Evolutionary conservation across 306 rosid genomes (phyloP), one percentile per base, ranked within the genome.

Genomic region (Sechiopsis laciniata): DNA sequence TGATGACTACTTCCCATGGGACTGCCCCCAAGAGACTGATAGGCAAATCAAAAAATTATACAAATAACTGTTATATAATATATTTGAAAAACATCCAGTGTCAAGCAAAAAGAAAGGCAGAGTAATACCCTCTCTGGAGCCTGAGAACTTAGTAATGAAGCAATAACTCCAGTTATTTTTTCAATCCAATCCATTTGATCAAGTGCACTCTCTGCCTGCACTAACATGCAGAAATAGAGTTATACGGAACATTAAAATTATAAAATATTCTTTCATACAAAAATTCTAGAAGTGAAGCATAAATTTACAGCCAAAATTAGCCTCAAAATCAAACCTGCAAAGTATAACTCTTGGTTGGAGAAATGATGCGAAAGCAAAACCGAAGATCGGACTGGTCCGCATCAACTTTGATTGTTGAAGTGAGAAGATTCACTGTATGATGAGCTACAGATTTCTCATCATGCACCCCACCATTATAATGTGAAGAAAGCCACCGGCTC

Each of bases 161-260:
- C 97, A 85, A 95, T 95, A 81, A 95, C 99, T 73, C 99, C 99
- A 1, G 99, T 95, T 81, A 95, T 95, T 88, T 95, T 95, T 81
- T 95, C 99, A 78, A 95, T 95, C 99, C 99, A 95, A 83, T 95
- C 99, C 97, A 91, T 91, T 88, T 95, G 99, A 81, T 95, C 99
- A 75, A 95, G 75, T 0, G 99, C 99, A 84, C 99, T 95, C 86
- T 95, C 99, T 88, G 99, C 99, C 99, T 95, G 97, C 92, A 88
- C 87, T 85, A 85, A 91, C 92, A 88, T 85, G 85, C 84, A 85
- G 55, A 86, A 87, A 84, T 79, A 78, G 77, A 76, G 62, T 80
- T 75, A 72, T 42, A 73, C n/a, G 72, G 53, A 63, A 75, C 35
- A 54, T 61, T 26, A 52, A 75, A 24, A 50, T n/a, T 61, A 20